Evolutionary conservation across 495 filamentous ascomycete genomes (phyloP).

Genomic region (Penicillium odoratum): DNA sequence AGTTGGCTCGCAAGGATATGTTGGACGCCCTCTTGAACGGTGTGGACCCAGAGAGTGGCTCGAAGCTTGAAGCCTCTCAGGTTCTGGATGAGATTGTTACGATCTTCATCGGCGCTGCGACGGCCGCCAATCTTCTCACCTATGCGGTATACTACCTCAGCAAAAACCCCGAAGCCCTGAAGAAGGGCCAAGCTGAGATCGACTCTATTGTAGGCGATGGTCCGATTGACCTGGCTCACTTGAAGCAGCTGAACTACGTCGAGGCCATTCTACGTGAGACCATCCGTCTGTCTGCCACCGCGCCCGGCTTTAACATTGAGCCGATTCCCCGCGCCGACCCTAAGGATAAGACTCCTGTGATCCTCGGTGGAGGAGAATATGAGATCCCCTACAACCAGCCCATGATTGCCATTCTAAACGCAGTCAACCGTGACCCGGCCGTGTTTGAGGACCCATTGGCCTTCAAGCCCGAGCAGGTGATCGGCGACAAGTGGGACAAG

Average conservation of each 20-base stretch:
- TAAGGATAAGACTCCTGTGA: slow-evolving; percentile 35
- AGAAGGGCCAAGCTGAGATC: slow-evolving; percentile 43
- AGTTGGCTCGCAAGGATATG: slow-evolving; percentile 62
- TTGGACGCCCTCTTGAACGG: slow-evolving; percentile 68
- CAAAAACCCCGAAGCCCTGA: slow-evolving; percentile 35
- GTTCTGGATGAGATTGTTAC: slow-evolving; percentile 68
- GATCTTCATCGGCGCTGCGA: slow-evolving; percentile 48
- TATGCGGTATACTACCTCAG: slow-evolving; percentile 48
- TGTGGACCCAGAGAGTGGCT: slow-evolving; percentile 64
- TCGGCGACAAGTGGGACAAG: slow-evolving; percentile 60
- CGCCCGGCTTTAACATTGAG: slow-evolving; percentile 62
- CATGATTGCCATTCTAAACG: slow-evolving; percentile 62
- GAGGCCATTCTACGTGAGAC: slow-evolving; percentile 71
- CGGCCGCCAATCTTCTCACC: slow-evolving; percentile 44
- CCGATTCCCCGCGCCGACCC: slow-evolving; percentile 45
- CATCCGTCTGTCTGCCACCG: slow-evolving; percentile 65
- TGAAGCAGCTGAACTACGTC: slow-evolving; percentile 65
- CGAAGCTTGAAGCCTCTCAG: slow-evolving; percentile 57
- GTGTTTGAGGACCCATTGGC: slow-evolving; percentile 64
- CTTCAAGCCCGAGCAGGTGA: slow-evolving; percentile 70
- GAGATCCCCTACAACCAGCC: slow-evolving; percentile 57
- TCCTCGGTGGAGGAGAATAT: slow-evolving; percentile 66
- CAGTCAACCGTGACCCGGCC: slow-evolving; percentile 66
- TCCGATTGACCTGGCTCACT: slow-evolving; percentile 50
- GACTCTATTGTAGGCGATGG: slow-evolving; percentile 38